Base-by-base conservation (phyloP, 768 basidiomycete species). In the Candolleomyces aberdarensis region DNA sequence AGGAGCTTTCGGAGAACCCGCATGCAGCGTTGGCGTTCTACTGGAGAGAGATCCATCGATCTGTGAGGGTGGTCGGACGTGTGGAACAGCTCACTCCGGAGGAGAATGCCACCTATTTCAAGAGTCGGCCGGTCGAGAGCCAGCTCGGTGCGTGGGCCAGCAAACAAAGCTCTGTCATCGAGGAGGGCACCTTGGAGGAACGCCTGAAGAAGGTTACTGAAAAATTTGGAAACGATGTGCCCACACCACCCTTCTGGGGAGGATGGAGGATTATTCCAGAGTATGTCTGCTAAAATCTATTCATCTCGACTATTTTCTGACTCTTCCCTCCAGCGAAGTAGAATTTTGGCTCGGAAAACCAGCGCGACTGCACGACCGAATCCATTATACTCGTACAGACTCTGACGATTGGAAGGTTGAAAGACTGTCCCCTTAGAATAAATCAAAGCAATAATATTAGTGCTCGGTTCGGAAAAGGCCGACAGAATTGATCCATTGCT, bases 281-380 rank as follows among this genome's bases (percentile, higher is more conserved):
- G 94, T 96, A 66, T 67, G 87, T 80, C 5, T 11, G 13, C 43
- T n/a, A n/a, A 43, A 14, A 10, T 43, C 64, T 62, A 17, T 39
- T 53, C 32, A 46, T 26, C 1, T 10, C 14, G n/a, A 60, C n/a
- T 46, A n/a, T 19, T 13, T 58, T 59, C 32, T 53, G 50, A 68
- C 41, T 69, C 58, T 50, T 53, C 46, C 46, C 32, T 63, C 55
- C 67, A 97, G 95, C 62, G 96, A 98, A 75, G 81, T 98, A 55
- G 96, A 98, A 70, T 98, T 98, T 72, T 98, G 96, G 96, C 82
- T 84, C n/a, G 96, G 96, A 32, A 91, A 94, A 67, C 92, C 93
- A n/a, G 96, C 93, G 26, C 84, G 96, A 43, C 77, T 98, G 54
- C 96, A 98, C 66, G 95, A 98, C 72, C 87, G 96, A 48, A 84